Evolutionary conservation across 306 rosid genomes (phyloP).

Genomic region (Gastrolobium villosum): DNA sequence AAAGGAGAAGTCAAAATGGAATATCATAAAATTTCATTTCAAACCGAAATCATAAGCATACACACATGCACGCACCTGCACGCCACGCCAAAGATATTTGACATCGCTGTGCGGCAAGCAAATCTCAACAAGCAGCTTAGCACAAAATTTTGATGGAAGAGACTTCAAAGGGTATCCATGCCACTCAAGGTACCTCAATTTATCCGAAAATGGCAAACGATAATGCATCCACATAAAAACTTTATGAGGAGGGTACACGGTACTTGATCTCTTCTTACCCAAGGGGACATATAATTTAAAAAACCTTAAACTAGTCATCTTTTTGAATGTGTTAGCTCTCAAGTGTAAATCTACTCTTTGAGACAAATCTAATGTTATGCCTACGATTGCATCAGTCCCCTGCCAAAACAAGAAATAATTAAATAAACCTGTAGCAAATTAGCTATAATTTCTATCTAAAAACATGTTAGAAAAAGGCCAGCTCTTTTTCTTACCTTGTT

Average conservation of each 20-base stretch:
- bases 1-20: not conserved
- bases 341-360: not conserved
- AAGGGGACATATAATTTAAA: not conserved
- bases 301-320: slow-evolving; percentile 22
- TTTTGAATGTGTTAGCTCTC: not conserved
- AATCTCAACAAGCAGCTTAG: too few species aligned
- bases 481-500: not conserved
- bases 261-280: not conserved
- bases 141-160: too few species aligned
- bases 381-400: slow-evolving; percentile 38
- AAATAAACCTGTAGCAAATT: not conserved
- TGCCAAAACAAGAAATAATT: not conserved
- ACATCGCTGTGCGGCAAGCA: too few species aligned
- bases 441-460: not conserved
- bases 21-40: not conserved
- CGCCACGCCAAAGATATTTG: too few species aligned
- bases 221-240: not conserved
- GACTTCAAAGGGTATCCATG: too few species aligned
- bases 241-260: not conserved
- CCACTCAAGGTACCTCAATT: not conserved
- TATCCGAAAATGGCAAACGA: not conserved
- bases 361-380: slow-evolving; percentile 17
- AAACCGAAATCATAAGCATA: not conserved
- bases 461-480: not conserved
- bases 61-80: too few species aligned